Base-by-base conservation (phyloP, 805 yeast genomes). In the Soucietia sequanensis region DNA sequence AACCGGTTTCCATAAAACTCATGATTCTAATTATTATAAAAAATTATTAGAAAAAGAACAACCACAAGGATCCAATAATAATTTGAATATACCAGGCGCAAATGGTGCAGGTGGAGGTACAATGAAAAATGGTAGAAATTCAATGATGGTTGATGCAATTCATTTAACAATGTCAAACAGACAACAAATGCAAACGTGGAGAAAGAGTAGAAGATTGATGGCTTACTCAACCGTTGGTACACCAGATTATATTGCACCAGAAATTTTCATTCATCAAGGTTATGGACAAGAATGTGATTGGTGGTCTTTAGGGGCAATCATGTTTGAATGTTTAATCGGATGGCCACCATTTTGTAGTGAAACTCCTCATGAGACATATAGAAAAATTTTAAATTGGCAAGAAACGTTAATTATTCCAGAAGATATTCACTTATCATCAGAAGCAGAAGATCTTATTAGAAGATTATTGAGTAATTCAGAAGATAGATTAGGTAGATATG, bases 311-410 rank as follows among this genome's bases (percentile, higher is more conserved):
- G 97, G 97, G 20, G 95, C 96, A 1, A 89, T 89, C 54, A 90
- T 89, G 97, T 89, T 84, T 61, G 97, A 89, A 70, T 89, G 97
- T 66, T 67, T 89, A 42, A 85, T 89, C 41, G 97, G 97, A 21
- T 89, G 96, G 95, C 96, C 97, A 17, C 97, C 97, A 30, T 89
- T 89, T 60, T 89, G 96, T 65, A 81, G 93, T 0, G 96, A 89
- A 52, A 85, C 95, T 8, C 95, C 96, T 8, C 95, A 87, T 42
- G 97, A 89, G 48, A 89, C 97, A 0, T 89, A 89, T 60, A 75
- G 90, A 37, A 89, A 90, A 73, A 89, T 89, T 51, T 71, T 89
- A 55, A 86, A 86, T 58, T 89, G 95, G 90, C 87, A 82, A 52
- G 95, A 89, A 54, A 80, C 95, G 1, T 66, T 89, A 51, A 82